Evolutionary conservation across 1,284 basidiomycete genomes (phyloP).

Genomic region (Malassezia slooffiae): DNA sequence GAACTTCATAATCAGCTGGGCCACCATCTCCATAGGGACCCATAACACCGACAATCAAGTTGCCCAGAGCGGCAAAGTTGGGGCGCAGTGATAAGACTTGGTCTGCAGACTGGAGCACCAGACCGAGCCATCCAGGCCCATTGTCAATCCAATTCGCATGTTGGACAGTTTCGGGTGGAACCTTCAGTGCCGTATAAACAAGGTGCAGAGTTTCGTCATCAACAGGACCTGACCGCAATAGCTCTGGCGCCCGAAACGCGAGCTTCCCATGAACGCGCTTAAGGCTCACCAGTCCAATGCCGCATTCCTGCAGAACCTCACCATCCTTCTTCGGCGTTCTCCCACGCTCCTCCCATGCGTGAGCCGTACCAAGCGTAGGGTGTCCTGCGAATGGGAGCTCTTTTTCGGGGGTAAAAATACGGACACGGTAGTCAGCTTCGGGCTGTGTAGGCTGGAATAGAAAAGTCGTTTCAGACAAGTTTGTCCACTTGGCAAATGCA

Average conservation of each 20-base stretch:
- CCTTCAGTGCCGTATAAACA: slow-evolving; percentile 13
- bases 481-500: slow-evolving; percentile 33
- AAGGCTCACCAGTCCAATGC: slow-evolving; percentile 22
- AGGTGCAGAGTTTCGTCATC: slow-evolving; percentile 12
- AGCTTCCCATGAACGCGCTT: slow-evolving; percentile 8
- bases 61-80: slow-evolving; percentile 8
- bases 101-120: slow-evolving; percentile 19
- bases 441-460: slow-evolving; percentile 17
- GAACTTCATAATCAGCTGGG: slow-evolving; percentile 20
- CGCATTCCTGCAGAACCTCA: slow-evolving; percentile 28
- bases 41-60: slow-evolving; percentile 25
- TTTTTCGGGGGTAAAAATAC: slow-evolving; percentile 29
- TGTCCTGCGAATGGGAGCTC: slow-evolving; percentile 39
- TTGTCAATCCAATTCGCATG: slow-evolving; percentile 28
- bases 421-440: slow-evolving; percentile 26
- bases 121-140: slow-evolving; percentile 31
- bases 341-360: slow-evolving; percentile 15
- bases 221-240: slow-evolving; percentile 18
- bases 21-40: slow-evolving; percentile 17
- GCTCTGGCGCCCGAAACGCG: slow-evolving; percentile 21
- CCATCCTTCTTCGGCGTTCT: neutral
- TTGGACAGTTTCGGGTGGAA: slow-evolving; percentile 15
- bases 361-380: slow-evolving; percentile 32
- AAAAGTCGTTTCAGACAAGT: slow-evolving; percentile 37
- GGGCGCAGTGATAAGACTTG: slow-evolving; percentile 22